phyloP scores from a whole-genome alignment of 371 early-diverging fungal species.

The Syncephalastrum sp. region DNA sequence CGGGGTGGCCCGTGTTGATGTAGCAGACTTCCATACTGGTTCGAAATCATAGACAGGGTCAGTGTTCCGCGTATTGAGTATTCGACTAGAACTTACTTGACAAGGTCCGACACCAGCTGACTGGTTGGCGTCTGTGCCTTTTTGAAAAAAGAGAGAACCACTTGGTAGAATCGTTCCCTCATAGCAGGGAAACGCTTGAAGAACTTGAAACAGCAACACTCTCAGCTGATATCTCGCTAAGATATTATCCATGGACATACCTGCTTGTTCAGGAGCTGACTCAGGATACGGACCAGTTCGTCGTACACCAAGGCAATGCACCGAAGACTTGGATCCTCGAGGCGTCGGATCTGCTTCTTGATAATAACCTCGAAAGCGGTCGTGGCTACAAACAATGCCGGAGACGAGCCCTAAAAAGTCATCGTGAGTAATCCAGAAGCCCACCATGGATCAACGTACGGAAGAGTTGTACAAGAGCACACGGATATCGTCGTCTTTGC shows the following conservation, averaged over 20 bases:
- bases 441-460: constrained; percentile 34
- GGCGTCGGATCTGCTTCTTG: constrained; percentile 94
- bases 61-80: background rate
- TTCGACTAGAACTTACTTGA: constrained; percentile 53
- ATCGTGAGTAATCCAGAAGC: background rate
- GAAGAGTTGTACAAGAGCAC: constrained; percentile 98
- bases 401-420: constrained; percentile 81
- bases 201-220: constrained; percentile 32
- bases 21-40: constrained; percentile 90
- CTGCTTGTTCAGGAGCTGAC: constrained; percentile 86
- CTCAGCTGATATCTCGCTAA: no score
- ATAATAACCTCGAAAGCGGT: constrained; percentile 97
- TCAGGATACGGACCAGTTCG: constrained; percentile 92
- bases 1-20: constrained; percentile 98
- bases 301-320: constrained; percentile 94
- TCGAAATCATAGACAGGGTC: constrained; percentile 6
- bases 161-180: constrained; percentile 86
- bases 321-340: constrained; percentile 95
- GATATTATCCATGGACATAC: constrained; percentile 27
- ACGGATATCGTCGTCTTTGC: constrained; percentile 97
- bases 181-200: constrained; percentile 96
- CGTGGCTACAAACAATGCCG: constrained; percentile 96
- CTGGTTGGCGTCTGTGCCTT: constrained; percentile 88
- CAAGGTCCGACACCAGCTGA: constrained; percentile 90
- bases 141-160: constrained; percentile 91